Evolutionary conservation across 768 basidiomycete genomes (phyloP), one percentile per base, ranked within the genome.

Genomic region (Serendipita indica): DNA sequence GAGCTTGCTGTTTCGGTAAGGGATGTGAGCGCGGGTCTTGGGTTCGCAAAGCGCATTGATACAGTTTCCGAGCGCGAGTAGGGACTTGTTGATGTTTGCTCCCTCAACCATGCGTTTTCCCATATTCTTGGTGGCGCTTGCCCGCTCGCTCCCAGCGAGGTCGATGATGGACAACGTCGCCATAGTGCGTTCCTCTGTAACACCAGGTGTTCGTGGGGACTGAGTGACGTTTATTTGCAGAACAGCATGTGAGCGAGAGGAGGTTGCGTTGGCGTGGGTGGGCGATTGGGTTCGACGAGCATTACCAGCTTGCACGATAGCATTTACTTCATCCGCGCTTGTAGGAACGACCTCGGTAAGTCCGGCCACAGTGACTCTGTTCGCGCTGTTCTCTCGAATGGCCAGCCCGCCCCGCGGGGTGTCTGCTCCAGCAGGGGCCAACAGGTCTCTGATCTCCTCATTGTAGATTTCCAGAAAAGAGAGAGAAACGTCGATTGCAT

Each of bases 391-490:
- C 70, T 99, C 96, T 28, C 96, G 84, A 57, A 99, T 89, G 59
- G 86, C 84, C 35, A 98, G 79, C 34, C 91, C 91, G 6, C 92
- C 92, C 52, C 86, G 80, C 35, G 84, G 82, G n/a, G 65, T 60
- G 30, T 74, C 72, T 2, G 75, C 69, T n/a, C 79, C 79, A 13
- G 81, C 73, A 61, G 94, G 91, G 1, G 83, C 72, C 45, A 99
- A 82, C 33, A 99, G 83, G 70, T 99, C 96, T 10, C 91, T 85
- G 63, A 99, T 99, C 69, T 90, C 90, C 71, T 99, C 96, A 69
- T 98, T 98, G 75, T 99, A 99, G 58, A 99, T 97, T 70, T 99
- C 96, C 60, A 99, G 81, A 72, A 97, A 97, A 2, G 92, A 94
- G 57, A 98, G 88, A 64, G 84, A 78, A 57, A 98, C 86, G 65